Evolutionary conservation across 2,329 filamentous ascomycete genomes (phyloP), one percentile per base, ranked within the genome.

Genomic region (Colletotrichum paranaense): DNA sequence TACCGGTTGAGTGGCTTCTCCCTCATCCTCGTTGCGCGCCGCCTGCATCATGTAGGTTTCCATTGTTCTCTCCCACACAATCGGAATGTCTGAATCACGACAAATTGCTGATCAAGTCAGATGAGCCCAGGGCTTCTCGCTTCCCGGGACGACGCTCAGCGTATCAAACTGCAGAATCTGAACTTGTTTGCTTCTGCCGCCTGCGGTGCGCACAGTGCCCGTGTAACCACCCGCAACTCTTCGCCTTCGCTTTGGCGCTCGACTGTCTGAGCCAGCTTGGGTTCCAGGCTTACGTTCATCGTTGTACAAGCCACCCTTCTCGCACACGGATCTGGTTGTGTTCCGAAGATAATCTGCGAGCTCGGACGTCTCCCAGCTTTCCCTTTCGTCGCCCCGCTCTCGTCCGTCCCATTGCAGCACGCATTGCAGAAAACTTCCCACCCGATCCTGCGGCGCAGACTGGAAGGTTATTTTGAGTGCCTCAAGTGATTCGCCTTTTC

Each of bases 51-150:
- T 64, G 60, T 28, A 60, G 14, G 60, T 52, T 65, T 22, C 26
- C 53, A 53, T 35, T 52, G 3, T 53, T 26, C 63, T 30, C 58
- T 53, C 60, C 69, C 65, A 57, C 56, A 35, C 38, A 38, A 28
- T 57, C 66, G 66, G 70, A 60, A 73, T 60, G 11, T 65, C 66
- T 73, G 66, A 70, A 56, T 70, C 67, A 70, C 9, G 28, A 24
- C 67, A 60, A 69, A 64, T 70, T 73, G 59, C 66, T 73, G 53
- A 73, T 56, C 30, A 64, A 55, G 70, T 73, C 66, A 70, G 70
- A 69, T 65, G 67, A 73, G 66, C 70, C 24, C 22, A 38, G 66
- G 59, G 35, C 42, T 49, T 49, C 52, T 73, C 70, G 66, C 70
- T 73, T 73, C 38, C 62, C 32, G 59, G 59, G 66, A 68, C 70